phyloP scores from a whole-genome alignment of 441 rosid genomes.

The Euphorbia schlechtendalii region DNA sequence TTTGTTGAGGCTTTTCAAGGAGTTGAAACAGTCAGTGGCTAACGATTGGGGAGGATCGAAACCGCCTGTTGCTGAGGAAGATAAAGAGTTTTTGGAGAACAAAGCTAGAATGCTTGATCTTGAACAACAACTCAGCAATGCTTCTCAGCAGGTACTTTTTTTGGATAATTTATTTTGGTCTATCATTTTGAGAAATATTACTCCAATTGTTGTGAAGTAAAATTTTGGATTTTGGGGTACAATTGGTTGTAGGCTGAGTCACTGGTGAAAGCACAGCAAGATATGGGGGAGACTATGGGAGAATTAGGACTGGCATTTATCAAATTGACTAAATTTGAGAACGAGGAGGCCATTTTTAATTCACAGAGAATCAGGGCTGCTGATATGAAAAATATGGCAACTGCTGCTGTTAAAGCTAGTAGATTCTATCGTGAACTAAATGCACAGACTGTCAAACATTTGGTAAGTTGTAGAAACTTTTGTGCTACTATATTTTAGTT shows the following conservation, averaged over 20 bases:
- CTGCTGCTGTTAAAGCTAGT: constrained; percentile 89
- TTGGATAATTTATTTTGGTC: background rate
- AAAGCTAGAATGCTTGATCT: constrained; percentile 71
- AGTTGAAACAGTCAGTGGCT: constrained; percentile 70
- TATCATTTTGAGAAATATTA: background rate
- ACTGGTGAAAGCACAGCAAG: constrained; percentile 84
- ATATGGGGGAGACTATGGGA: constrained; percentile 90
- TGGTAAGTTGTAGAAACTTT: constrained; percentile 41
- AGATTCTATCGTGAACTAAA: constrained; percentile 76
- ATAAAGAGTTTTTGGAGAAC: constrained; percentile 74
- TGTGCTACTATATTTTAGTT: background rate
- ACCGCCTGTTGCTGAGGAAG: constrained; percentile 75
- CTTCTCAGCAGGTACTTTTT: constrained; percentile 68
- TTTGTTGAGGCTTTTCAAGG: constrained; percentile 74
- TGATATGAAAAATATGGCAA: constrained; percentile 80
- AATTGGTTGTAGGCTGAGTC: constrained; percentile 53
- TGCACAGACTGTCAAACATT: constrained; percentile 79
- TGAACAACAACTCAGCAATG: constrained; percentile 72
- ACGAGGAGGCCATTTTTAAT: constrained; percentile 64
- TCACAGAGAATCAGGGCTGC: constrained; percentile 62
- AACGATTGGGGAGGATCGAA: constrained; percentile 75
- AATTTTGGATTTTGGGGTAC: constrained; percentile 9
- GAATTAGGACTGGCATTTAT: constrained; percentile 74
- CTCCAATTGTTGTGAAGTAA: background rate
- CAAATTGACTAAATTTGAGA: constrained; percentile 80